Percentiles rank a stretch among this genome's conserved stretches.
Conservation (phyloP, 257 asterid genomes). For the Ballota nigra region DNA sequence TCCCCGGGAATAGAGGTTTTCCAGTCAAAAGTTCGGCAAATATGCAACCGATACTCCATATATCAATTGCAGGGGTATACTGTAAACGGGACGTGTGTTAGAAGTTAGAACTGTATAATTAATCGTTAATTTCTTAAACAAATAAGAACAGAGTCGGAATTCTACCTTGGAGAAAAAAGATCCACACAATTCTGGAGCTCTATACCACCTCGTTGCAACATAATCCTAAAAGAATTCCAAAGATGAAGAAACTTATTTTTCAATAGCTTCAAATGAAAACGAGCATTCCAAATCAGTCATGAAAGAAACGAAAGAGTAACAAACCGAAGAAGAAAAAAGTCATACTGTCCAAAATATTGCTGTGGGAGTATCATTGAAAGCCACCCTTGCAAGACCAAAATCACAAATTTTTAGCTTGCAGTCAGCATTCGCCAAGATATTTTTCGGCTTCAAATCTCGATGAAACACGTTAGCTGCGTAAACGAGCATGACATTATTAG, state of each 20-base stretch:
- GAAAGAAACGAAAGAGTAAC: background rate
- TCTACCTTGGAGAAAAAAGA: conserved; percentile 53
- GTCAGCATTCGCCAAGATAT: conserved; percentile 88
- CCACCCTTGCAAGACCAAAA: conserved; percentile 92
- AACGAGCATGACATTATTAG: conserved; percentile 19
- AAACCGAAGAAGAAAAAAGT: conserved; percentile 22
- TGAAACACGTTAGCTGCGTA: conserved; percentile 80
- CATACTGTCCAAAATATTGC: conserved; percentile 93
- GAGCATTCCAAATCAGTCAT: background rate
- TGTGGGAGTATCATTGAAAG: conserved; percentile 87
- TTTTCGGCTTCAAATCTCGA: conserved; percentile 86
- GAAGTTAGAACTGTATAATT: background rate
- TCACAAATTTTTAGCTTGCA: conserved; percentile 87
- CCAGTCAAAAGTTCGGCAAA: conserved; percentile 89
- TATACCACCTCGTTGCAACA: conserved; percentile 56
- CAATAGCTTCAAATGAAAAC: conserved; percentile 15
- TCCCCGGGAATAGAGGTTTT: conserved; percentile 92
- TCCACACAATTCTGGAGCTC: conserved; percentile 57
- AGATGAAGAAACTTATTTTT: background rate
- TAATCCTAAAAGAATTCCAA: conserved; percentile 37
- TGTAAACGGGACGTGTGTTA: conserved; percentile 36
- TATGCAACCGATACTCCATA: conserved; percentile 98
- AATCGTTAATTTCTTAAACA: background rate
- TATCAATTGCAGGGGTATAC: conserved; percentile 96
- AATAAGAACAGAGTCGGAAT: background rate